Base-by-base conservation (phyloP, 768 basidiomycete species). In the Mycena pura region DNA sequence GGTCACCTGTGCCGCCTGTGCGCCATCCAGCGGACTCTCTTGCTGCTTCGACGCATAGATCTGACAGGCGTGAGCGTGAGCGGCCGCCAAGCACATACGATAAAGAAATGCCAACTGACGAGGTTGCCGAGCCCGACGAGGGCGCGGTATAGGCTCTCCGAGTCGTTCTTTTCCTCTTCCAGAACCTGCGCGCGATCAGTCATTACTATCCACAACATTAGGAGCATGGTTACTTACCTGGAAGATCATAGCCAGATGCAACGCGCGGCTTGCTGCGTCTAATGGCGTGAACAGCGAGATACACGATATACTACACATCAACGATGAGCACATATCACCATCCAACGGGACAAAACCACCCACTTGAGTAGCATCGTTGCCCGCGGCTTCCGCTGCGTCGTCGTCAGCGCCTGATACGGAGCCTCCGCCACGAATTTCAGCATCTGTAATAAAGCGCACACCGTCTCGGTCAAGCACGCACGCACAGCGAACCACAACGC, bases 311-410 rank as follows among this genome's bases (percentile, higher is more conserved):
- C 91, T 92, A 57, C n/a, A 44, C 57, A 51, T 43, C n/a, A 49
- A 28, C 25, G 60, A 25, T 40, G 29, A 51, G 47, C 14, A 61
- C n/a, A 39, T 25, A 48, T 38, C 28, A 47, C 5, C n/a, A n/a
- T n/a, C n/a, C 10, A 25, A 22, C 53, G 31, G 45, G 47, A 19
- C 13, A 25, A 32, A 29, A n/a, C 22, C 29, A 81, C 91, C 68
- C 66, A 99, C 96, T 99, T 99, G 77, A 98, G 88, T 29, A 92
- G 74, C 32, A 95, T 76, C 0, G 95, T 96, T 5, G 91, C 88
- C 45, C 77, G 27, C 57, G 88, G 90, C 71, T 83, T 78, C 32
- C 74, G 71, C 22, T 82, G 75, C 86, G 88, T 86, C 22, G 67
- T 64, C 21, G 77, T 80, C 38, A 84, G 79, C 14, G 71, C 73